Evolutionary conservation across 2,329 filamentous ascomycete species (phyloP).

Genomic region (Aspergillus sp.): DNA sequence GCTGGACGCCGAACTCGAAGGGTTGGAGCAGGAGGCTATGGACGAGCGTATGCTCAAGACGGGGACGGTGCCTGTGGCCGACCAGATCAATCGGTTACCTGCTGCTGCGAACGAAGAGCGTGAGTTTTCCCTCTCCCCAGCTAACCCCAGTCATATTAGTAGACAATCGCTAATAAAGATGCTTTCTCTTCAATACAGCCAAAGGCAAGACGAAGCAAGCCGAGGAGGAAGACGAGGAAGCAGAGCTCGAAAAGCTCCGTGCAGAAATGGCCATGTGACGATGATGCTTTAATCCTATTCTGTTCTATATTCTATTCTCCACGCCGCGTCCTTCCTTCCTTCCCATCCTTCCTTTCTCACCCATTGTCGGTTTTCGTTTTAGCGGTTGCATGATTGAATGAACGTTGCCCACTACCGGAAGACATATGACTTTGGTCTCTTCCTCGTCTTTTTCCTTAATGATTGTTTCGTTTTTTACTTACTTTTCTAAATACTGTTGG

Average conservation of each 20-base stretch:
- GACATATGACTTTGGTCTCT: neutral
- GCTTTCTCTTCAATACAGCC: conserved; percentile 19
- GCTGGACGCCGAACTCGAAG: conserved; percentile 74
- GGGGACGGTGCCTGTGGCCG: conserved; percentile 71
- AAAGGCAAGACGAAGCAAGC: conserved; percentile 41
- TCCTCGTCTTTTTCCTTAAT: neutral
- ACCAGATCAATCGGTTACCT: conserved; percentile 69
- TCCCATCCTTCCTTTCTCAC: neutral
- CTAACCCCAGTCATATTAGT: neutral
- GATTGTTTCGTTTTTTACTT: neutral
- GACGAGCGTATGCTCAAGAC: conserved; percentile 92
- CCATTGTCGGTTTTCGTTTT: conserved; percentile 1
- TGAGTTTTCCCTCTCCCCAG: conserved; percentile 43
- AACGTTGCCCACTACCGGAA: too few species aligned
- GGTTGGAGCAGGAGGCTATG: conserved; percentile 82
- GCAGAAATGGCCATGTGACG: conserved; percentile 91
- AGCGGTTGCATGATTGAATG: conserved; percentile 8
- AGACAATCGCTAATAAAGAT: conserved; percentile 2
- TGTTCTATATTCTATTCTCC: neutral
- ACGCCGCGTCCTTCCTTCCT: neutral
- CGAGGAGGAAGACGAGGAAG: conserved; percentile 92
- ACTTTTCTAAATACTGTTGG: neutral
- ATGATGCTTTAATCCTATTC: neutral
- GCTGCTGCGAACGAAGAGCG: conserved; percentile 64
- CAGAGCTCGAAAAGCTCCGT: conserved; percentile 83